Conservation (phyloP, 306 rosid genomes). For the Trichosanthes truncata region DNA sequence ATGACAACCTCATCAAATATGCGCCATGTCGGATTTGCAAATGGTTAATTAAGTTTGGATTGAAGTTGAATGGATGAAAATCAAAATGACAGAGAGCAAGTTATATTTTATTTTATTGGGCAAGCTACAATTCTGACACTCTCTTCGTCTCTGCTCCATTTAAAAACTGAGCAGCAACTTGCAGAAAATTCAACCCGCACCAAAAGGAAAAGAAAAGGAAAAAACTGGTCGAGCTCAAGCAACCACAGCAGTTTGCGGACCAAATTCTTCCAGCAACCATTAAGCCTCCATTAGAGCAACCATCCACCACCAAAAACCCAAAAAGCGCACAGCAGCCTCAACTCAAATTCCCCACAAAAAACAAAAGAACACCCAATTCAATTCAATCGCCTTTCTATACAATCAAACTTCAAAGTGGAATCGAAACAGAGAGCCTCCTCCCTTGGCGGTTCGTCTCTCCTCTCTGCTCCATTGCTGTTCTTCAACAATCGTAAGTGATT, state of each 20-base stretch:
- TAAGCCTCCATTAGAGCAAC: not conserved
- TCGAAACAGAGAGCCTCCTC: not conserved
- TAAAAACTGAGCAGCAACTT: not conserved
- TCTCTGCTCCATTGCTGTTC: not conserved
- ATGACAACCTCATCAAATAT: no score
- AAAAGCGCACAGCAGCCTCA: not conserved
- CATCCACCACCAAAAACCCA: not conserved
- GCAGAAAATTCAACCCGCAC: not conserved
- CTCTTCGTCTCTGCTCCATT: not conserved
- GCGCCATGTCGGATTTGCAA: no score
- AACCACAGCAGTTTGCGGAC: conserved; percentile 1
- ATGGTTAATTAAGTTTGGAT: no score
- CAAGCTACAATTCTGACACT: not conserved
- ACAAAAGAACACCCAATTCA: not conserved
- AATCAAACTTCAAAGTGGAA: not conserved
- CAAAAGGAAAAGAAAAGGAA: no score
- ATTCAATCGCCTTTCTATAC: not conserved
- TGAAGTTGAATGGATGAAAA: no score
- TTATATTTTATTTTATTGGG: not conserved
- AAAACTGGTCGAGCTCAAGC: not conserved
- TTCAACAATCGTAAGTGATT: not conserved
- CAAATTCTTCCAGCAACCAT: conserved; percentile 5
- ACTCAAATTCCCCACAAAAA: not conserved
- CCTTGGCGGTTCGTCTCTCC: not conserved
- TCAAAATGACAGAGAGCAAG: no score